Evolutionary conservation across 1,284 basidiomycete genomes (phyloP), one percentile per base, ranked within the genome.

Genomic region (Ceratobasidium theobromae): DNA sequence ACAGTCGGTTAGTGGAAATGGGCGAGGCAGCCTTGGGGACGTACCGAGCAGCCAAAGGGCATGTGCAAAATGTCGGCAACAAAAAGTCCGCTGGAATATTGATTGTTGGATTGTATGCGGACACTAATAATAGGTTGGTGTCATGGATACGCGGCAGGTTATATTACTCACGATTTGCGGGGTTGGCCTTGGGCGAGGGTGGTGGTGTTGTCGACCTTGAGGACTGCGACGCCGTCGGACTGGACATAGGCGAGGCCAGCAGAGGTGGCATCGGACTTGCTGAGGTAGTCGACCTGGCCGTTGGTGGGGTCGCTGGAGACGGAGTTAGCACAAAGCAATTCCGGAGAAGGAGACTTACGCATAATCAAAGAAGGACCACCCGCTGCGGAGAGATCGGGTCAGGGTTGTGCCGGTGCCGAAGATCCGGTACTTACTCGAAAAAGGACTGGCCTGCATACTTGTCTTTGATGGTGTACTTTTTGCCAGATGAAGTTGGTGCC

Each of bases 1-100:
- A 54, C 11, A 57, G 43, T 33, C 30, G 8, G 18, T 45, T 11
- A 40, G 21, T n/a, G 16, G 11, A 18, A 12, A 5, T n/a, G 21
- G n/a, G 25, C 51, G 33, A 30, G 21, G 1, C n/a, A n/a, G n/a
- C n/a, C n/a, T n/a, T n/a, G n/a, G 18, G n/a, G 11, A 51, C 58
- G 12, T 62, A 87, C 83, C 48, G 84, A 83, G 75, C 89, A 92
- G 0, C 91, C 91, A 71, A 84, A 82, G 1, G 92, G 90, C 86
- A 91, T 91, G 16, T 83, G 76, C 58, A 76, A 78, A 69, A 93
- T 81, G 74, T 94, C 91, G n/a, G 89, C 81, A 68, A 64, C 60
- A 33, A 64, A 52, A 23, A 64, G 32, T 14, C 60, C 60, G 16
- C 27, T 28, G 23, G 52, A 43, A 49, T 64, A 64, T 23, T 52